These are phyloP conservation scores for rapeseed (Brassica napus) DNA, from an alignment of 345 rosid genomes.

Conservation along the genomic window Da-Ae NC_063446.1:37532001-37532500, in stretches of 20 bases:
- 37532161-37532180: neutral
- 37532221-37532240: slow-evolving; percentile 41
- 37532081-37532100: slow-evolving; percentile 45
- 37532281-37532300: slow-evolving; percentile 12
- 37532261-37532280: neutral
- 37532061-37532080: slow-evolving; percentile 39
- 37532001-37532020: neutral
- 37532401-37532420: no score
- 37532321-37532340: no score
- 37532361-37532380: no score
- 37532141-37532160: neutral
- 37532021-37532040: neutral
- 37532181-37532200: slow-evolving; percentile 31
- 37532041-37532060: slow-evolving; percentile 48
- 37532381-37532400: no score
- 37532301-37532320: neutral
- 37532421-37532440: no score
- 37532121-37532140: no score
- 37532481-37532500: no score
- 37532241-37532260: slow-evolving; percentile 50
- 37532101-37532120: slow-evolving; percentile 16
- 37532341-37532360: no score
- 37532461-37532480: no score
- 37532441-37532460: no score
- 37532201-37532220: slow-evolving; percentile 45